phyloP scores from a whole-genome alignment of 2,329 filamentous ascomycete genomes.

The Cladosporium sp. region DNA sequence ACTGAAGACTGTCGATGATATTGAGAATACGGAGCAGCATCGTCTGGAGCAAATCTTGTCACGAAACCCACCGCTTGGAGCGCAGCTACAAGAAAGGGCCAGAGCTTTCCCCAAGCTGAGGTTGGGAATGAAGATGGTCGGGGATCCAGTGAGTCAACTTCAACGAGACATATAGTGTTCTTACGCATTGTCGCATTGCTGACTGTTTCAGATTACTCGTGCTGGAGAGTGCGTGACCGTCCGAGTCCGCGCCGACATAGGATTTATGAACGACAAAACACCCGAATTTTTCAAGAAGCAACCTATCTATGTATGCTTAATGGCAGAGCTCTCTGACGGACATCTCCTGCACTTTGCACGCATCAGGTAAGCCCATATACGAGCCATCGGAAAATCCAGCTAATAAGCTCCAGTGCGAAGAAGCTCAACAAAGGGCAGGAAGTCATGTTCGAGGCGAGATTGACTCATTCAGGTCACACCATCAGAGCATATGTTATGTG shows the following conservation, averaged over 20 bases:
- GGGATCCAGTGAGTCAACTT: conserved; percentile 41
- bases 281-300: conserved; percentile 61
- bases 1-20: conserved; percentile 65
- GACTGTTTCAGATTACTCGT: conserved; percentile 29
- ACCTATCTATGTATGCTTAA: conserved; percentile 65
- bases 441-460: conserved; percentile 55
- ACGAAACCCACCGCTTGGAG: conserved; percentile 79
- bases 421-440: conserved; percentile 61
- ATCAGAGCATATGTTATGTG: conserved; percentile 72
- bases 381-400: conserved; percentile 28
- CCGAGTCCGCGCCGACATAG: conserved; percentile 62
- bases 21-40: conserved; percentile 63
- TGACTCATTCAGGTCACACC: conserved; percentile 52
- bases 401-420: conserved; percentile 47
- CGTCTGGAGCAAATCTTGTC: conserved; percentile 73
- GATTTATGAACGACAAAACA: conserved; percentile 64
- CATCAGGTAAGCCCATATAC: conserved; percentile 45
- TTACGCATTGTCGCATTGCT: not conserved
- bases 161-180: too few species aligned
- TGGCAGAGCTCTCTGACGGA: conserved; percentile 69
- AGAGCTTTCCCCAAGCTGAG: conserved; percentile 67
- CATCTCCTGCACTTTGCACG: conserved; percentile 64
- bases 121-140: conserved; percentile 50
- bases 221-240: conserved; percentile 49
- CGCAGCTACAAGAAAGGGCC: conserved; percentile 61